phyloP scores from a whole-genome alignment of 495 filamentous ascomycete genomes.

The Penicillium cataractarum region DNA sequence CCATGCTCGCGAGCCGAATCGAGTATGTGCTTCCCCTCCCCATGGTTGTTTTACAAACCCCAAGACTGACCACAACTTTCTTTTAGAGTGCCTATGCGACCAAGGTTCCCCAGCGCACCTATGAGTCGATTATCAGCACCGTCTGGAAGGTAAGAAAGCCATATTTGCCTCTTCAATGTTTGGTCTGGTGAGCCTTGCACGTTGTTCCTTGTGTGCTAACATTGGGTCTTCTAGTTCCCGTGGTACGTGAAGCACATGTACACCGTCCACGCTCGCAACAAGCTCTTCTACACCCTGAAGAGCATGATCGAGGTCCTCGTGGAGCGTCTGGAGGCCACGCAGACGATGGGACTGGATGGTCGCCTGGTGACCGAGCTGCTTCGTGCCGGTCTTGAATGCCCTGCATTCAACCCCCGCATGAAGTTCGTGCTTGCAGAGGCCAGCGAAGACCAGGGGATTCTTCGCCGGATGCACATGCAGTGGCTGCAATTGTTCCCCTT shows the following conservation, averaged over 20 bases:
- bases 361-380: slow-evolving; percentile 62
- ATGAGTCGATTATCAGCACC: slow-evolving; percentile 74
- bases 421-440: slow-evolving; percentile 36
- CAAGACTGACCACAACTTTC: slow-evolving; percentile 15
- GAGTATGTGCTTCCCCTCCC: slow-evolving; percentile 53
- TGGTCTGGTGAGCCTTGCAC: not conserved
- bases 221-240: slow-evolving; percentile 55
- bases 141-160: slow-evolving; percentile 62
- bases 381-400: slow-evolving; percentile 60
- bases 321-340: slow-evolving; percentile 36
- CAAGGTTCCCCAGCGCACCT: slow-evolving; percentile 71
- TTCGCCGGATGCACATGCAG: slow-evolving; percentile 12
- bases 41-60: slow-evolving; percentile 8
- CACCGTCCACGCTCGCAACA: slow-evolving; percentile 64
- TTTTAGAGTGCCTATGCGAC: slow-evolving; percentile 63
- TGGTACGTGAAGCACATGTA: slow-evolving; percentile 67
- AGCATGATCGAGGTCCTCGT: slow-evolving; percentile 43
- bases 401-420: slow-evolving; percentile 66
- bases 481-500: slow-evolving; percentile 29
- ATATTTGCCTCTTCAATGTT: not conserved
- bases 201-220: slow-evolving; percentile 1
- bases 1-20: slow-evolving; percentile 67
- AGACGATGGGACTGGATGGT: slow-evolving; percentile 51
- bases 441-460: slow-evolving; percentile 17
- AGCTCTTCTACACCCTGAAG: slow-evolving; percentile 49